Base-by-base conservation (phyloP, 106 monocot genomes). In the Apostasia ramifera region DNA sequence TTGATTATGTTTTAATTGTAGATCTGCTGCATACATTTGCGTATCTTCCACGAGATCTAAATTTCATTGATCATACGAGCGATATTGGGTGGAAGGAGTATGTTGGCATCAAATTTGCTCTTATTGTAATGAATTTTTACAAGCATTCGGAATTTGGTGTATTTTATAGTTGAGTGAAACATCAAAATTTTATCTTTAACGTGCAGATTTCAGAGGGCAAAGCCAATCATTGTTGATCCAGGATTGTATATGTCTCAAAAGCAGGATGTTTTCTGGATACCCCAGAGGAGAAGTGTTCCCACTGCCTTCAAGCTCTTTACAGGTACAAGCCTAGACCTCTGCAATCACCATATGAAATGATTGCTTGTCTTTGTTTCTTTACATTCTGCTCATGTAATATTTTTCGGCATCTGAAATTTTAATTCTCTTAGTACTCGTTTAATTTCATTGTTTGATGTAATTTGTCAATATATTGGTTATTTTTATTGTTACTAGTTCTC, bases 31-130 rank as follows among this genome's bases (percentile, higher is more conserved):
- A 87, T 50, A 69, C 70, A 3, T 81, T 94, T 53, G 85, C 87
- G 1, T 80, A 76, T 61, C 64, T 94, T 57, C 87, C 91, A 44
- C 73, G 87, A 64, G 81, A 88, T 80, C 79, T 94, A 41, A 94
- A 94, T 70, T 94, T 94, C 68, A 85, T 94, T 51, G 94, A 94
- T 66, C 94, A 94, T 71, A 94, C 90, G 1, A 94, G 94, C 72
- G 58, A 91, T 60, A 87, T 94, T 53, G 86, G 87, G 15, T 94
- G 89, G 86, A 94, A 90, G 71, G 94, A 80, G 94, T 94, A 81
- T 38, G 90, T 65, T 65, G 1, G 1, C 11, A 14, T 40, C 37
- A 44, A 40, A 8, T 43, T 59, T 46, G 64, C 9, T 64, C 3
- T 39, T 3, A 53, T 53, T 61, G 39, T 13, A 61, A 38, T 61